A percentile compares a stretch with the other conserved stretches of the same genome.
Evolutionary conservation across 2,329 filamentous ascomycete genomes (phyloP).

Genomic region (Chalaropsis ovoidea): DNA sequence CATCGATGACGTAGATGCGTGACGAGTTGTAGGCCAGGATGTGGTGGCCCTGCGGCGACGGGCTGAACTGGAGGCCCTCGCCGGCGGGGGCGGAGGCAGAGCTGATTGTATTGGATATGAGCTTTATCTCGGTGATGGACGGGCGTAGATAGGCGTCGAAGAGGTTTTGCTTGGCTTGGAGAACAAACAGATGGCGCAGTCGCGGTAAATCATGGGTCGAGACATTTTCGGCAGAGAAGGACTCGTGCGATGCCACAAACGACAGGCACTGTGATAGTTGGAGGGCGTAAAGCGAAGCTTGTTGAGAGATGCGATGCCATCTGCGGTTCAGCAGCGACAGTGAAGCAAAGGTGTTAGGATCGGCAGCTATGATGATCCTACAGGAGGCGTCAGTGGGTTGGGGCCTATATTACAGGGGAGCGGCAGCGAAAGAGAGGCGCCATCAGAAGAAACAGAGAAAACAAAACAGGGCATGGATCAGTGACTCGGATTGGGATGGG

Average conservation of each 20-base stretch:
- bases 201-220: conserved; percentile 44
- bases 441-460: neutral
- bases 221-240: conserved; percentile 33
- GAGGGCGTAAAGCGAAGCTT: conserved; percentile 51
- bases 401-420: neutral
- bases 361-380: conserved; percentile 52
- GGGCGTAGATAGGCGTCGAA: conserved; percentile 68
- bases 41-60: conserved; percentile 64
- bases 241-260: conserved; percentile 43
- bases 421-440: conserved; percentile 15
- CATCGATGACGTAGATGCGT: conserved; percentile 67
- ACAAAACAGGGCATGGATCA: neutral
- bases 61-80: conserved; percentile 75
- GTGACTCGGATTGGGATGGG: neutral
- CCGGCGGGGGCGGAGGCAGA: conserved; percentile 73
- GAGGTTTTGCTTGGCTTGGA: conserved; percentile 63
- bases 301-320: conserved; percentile 55
- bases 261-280: conserved; percentile 54
- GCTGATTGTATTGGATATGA: conserved; percentile 75
- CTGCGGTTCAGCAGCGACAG: conserved; percentile 54
- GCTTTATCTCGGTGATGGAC: conserved; percentile 58
- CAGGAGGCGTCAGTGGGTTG: conserved; percentile 13
- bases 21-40: conserved; percentile 78
- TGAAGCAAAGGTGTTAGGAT: conserved; percentile 56
- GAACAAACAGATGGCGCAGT: conserved; percentile 56